Percentiles rank a stretch among this genome's conserved stretches.
Conservation (phyloP, 345 rosid species). For the Psidium friedrichsthalianum region DNA sequence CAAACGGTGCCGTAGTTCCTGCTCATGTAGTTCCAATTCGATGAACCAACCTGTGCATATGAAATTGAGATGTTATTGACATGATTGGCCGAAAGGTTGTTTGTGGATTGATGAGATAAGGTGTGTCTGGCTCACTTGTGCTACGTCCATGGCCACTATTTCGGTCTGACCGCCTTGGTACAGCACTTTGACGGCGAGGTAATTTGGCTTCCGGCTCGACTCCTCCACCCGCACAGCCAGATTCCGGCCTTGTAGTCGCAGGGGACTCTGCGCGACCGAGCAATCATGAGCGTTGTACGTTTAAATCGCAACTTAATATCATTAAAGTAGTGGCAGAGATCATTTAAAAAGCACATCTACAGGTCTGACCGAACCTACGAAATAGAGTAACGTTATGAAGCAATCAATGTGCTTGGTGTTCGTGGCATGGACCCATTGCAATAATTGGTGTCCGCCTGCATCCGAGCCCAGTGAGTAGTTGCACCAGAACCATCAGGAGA, state of each 20-base stretch:
- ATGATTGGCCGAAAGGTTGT: neutral
- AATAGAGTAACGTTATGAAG: neutral
- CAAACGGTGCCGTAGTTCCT: constrained; percentile 74
- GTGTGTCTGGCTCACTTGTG: constrained; percentile 17
- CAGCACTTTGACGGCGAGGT: constrained; percentile 60
- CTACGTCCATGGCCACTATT: constrained; percentile 64
- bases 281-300: fast-evolving
- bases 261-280: constrained; percentile 46
- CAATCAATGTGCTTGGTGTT: constrained; percentile 14
- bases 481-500: neutral
- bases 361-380: neutral
- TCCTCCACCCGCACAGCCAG: constrained; percentile 82
- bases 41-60: constrained; percentile 39
- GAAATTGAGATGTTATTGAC: neutral
- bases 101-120: neutral
- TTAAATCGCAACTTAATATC: neutral
- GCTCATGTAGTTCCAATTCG: constrained; percentile 64
- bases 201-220: constrained; percentile 63
- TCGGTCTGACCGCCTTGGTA: constrained; percentile 97
- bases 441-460: neutral
- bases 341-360: neutral
- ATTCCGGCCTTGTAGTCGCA: constrained; percentile 61
- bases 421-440: neutral
- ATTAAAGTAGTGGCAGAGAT: neutral
- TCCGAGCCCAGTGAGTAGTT: neutral